These are phyloP conservation scores for Suhomyces panamericanus DNA, from an alignment of 1,139 yeast species.

Conservation along the genomic window DNA sequence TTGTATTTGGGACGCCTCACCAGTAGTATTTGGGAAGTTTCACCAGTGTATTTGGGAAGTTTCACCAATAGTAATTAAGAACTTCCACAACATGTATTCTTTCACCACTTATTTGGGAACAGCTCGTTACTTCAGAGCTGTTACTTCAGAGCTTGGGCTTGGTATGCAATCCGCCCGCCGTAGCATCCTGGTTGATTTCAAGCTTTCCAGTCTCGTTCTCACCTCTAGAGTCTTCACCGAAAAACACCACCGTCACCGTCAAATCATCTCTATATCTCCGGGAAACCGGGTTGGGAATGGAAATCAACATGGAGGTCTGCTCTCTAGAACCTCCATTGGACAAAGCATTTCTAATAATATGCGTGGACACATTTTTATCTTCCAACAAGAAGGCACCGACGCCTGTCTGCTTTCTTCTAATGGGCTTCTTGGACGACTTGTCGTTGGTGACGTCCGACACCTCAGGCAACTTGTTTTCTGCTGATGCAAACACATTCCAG, in stretches of 20 bases:
- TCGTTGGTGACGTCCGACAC: conserved; percentile 63
- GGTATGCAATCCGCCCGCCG: conserved; percentile 54
- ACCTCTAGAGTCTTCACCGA: conserved; percentile 56
- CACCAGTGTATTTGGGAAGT: no score
- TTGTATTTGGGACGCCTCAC: no score
- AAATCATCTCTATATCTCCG: conserved; percentile 93
- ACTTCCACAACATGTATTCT: no score
- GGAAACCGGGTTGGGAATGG: conserved; percentile 92
- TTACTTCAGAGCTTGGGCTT: conserved; percentile 49
- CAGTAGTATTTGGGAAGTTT: background rate
- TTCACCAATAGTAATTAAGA: no score
- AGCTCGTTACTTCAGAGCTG: no score
- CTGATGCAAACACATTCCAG: conserved; percentile 48
- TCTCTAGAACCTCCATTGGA: conserved; percentile 87
- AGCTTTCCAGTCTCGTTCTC: conserved; percentile 50
- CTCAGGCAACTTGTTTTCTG: conserved; percentile 58
- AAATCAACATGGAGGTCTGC: conserved; percentile 81
- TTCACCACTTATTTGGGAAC: no score
- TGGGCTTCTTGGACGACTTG: conserved; percentile 47
- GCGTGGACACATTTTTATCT: conserved; percentile 90
- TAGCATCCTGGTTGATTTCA: conserved; percentile 56
- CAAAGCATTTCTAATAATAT: conserved; percentile 87
- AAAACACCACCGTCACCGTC: conserved; percentile 93
- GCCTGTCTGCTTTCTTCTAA: conserved; percentile 36
- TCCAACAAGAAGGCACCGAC: conserved; percentile 52